Evolutionary conservation across 495 filamentous ascomycete species (phyloP).

Genomic region (Pseudevernia furfuracea): DNA sequence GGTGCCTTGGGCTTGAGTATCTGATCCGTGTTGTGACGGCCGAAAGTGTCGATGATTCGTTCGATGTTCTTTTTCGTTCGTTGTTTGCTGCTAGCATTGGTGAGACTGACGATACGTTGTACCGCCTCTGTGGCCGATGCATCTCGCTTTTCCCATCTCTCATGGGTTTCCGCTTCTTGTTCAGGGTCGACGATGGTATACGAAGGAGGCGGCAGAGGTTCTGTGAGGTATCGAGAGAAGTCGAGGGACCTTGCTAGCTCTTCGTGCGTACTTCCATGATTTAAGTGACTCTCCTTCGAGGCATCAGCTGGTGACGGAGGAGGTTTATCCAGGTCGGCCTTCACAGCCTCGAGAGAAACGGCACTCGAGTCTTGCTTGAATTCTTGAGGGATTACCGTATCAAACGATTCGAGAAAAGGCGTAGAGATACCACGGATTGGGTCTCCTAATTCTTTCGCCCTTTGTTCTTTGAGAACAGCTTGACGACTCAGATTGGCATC

Average conservation of each 20-base stretch:
- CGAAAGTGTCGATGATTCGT: slow-evolving; percentile 79
- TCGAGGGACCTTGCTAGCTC: slow-evolving; percentile 59
- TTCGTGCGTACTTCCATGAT: slow-evolving; percentile 60
- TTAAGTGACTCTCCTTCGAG: slow-evolving; percentile 45
- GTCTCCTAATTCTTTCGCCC: slow-evolving; percentile 57
- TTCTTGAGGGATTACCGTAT: slow-evolving; percentile 41
- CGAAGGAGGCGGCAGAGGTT: slow-evolving; percentile 40
- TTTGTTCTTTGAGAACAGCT: slow-evolving; percentile 53
- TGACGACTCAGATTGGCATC: slow-evolving; percentile 69
- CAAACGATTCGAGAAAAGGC: slow-evolving; percentile 76
- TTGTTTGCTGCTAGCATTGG: slow-evolving; percentile 68
- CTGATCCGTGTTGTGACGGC: slow-evolving; percentile 80
- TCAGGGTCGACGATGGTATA: slow-evolving; percentile 39
- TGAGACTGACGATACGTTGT: slow-evolving; percentile 63
- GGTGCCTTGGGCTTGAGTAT: slow-evolving; percentile 51
- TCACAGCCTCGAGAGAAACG: slow-evolving; percentile 16
- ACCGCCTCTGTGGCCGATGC: slow-evolving; percentile 57
- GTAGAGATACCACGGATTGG: slow-evolving; percentile 71
- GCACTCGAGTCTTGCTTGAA: slow-evolving; percentile 25
- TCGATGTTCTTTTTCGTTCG: slow-evolving; percentile 69
- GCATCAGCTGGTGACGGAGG: slow-evolving; percentile 39
- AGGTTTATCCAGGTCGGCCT: slow-evolving; percentile 27
- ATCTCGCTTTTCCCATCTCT: slow-evolving; percentile 39
- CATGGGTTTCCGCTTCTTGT: slow-evolving; percentile 31
- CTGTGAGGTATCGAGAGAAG: slow-evolving; percentile 54